Evolutionary conservation across 345 rosid species (phyloP).

Genomic region (Clarkia xantiana): DNA sequence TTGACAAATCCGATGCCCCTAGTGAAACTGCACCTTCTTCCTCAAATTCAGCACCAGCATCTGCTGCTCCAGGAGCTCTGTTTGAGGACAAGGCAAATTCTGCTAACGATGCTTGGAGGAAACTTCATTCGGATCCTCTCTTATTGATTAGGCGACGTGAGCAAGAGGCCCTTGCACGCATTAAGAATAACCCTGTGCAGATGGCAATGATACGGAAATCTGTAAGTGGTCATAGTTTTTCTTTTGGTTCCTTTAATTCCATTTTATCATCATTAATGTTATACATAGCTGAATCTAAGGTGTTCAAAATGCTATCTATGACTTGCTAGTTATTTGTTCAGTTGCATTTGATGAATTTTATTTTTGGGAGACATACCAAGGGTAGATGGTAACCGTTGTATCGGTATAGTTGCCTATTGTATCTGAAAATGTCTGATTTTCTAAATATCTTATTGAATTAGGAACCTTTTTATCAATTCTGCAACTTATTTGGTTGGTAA

Average conservation of each 20-base stretch:
- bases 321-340: too few relatives aligned
- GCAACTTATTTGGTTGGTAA: too few relatives aligned
- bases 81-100: constrained; percentile 80
- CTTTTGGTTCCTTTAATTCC: too few relatives aligned
- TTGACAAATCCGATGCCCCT: constrained; percentile 18
- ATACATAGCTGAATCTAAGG: too few relatives aligned
- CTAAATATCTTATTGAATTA: too few relatives aligned
- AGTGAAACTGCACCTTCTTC: constrained; percentile 10
- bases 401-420: too few relatives aligned
- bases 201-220: constrained; percentile 58
- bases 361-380: too few relatives aligned
- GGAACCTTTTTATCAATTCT: too few relatives aligned
- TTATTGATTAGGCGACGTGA: constrained; percentile 88
- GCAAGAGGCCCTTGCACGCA: constrained; percentile 86
- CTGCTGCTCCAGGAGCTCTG: constrained; percentile 60
- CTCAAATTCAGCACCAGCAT: constrained; percentile 1
- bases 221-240: constrained; percentile 24
- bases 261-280: background rate
- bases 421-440: too few relatives aligned
- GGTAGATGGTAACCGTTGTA: too few relatives aligned
- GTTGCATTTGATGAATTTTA: too few relatives aligned
- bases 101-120: constrained; percentile 85
- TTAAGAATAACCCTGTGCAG: constrained; percentile 89
- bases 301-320: too few relatives aligned
- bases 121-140: constrained; percentile 83